Base-by-base conservation (phyloP, 163 green algal genomes). In the Scenedesmus sp. region DNA sequence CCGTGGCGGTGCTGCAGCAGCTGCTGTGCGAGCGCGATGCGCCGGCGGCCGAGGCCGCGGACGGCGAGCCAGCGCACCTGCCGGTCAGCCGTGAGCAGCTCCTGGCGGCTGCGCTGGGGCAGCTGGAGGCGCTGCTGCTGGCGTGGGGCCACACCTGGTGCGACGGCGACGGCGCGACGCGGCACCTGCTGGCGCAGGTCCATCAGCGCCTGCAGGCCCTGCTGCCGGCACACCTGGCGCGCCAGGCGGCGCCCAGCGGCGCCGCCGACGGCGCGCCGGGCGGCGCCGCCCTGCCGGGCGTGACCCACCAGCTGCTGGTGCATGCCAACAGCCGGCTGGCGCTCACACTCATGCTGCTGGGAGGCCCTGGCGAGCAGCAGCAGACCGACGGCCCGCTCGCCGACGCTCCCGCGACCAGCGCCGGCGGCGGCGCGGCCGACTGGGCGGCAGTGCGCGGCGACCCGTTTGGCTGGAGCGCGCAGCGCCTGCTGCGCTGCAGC, bases 251-350 rank as follows among this genome's bases (percentile, higher is more conserved):
- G 47, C 18, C 6, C 10, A 17, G 24, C 51, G 65, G 39, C 51
- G 65, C 36, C 67, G 44, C 20, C 24, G 44, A n/a, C 29, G 39
- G 51, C 11, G 0, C 3, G 15, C 64, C 31, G 26, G 36, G 51
- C 20, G 36, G n/a, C 3, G 20, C 20, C 15, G 53, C 29, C 20
- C 36, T 77, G 36, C 69, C 69, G 24, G 36, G 5, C 15, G 11
- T 77, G 33, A 77, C 24, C n/a, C 39, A 77, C 57, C 69, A 67
- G 15, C 69, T 77, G 54, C 24, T 77, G 53, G 54, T 67, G 24
- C 53, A 67, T 4, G 57, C 39, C 53, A 77, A 67, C 69, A 77
- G 69, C 69, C 54, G 69, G n/a, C 36, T 77, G 26, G 54, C 18
- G n/a, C 39, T 77, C 20, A 67, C 51, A n/a, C n/a, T 60, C 1